Base-by-base conservation (phyloP, 2,329 filamentous ascomycete species). In the Cytospora mali region DNA sequence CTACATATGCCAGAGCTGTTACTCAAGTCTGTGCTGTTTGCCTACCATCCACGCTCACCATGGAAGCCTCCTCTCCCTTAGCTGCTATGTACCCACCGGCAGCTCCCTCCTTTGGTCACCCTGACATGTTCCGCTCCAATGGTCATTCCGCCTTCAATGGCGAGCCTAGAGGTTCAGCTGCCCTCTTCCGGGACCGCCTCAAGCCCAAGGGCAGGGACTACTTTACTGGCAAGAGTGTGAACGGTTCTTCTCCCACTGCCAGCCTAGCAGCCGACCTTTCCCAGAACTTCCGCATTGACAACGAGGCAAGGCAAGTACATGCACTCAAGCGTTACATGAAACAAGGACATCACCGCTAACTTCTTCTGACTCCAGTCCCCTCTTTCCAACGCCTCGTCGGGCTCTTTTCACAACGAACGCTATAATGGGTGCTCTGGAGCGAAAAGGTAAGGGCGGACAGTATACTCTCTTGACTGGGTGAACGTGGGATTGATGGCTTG, bases 241-340 rank as follows among this genome's bases (percentile, higher is more conserved):
- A 87, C 69, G 92, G 92, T 55, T 96, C 93, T 23, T 99, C 95
- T 62, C 95, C 95, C 6, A 93, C 93, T 39, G 88, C 92, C 58
- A 96, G 92, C 72, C 81, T 99, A 69, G 94, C 93, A 49, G 93
- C 93, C 66, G 95, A 99, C 77, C 84, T 98, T 70, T 97, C 93
- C 63, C 93, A 97, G 74, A 99, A 98, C 80, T 96, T 98, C 75
- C 91, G 94, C 74, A 91, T 98, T 75, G 93, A 97, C 77, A 92
- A 78, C 65, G 82, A 86, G 61, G 75, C 90, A 73, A 97, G 93
- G 94, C 97, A 81, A 69, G 84, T 68, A 27, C 23, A 74, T 69
- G 71, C 68, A 71, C 51, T 23, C 39, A 55, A 29, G n/a, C 33
- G 42, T 28, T 11, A 28, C 29, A 25, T 6, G 23, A 16, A 16